Percentiles rank a stretch among this genome's conserved stretches.
phyloP scores from a whole-genome alignment of 345 rosid species.

The Combretum micranthum region DNA sequence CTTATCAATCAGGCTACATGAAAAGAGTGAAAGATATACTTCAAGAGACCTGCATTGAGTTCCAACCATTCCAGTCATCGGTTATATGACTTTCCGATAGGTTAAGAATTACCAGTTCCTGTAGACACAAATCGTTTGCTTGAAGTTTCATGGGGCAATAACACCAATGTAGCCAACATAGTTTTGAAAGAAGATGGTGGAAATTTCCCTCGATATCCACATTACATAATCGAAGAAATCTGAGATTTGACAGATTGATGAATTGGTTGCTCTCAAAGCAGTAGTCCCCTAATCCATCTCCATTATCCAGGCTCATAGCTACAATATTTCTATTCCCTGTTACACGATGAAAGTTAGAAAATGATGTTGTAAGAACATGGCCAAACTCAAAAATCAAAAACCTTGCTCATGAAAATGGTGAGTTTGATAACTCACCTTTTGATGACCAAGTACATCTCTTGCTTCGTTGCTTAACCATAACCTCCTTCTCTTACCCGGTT shows the following conservation, averaged over 20 bases:
- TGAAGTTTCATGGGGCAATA: rapidly evolving
- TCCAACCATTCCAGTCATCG: not conserved
- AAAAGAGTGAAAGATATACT: too few species aligned
- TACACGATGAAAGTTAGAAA: not conserved
- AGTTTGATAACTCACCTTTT: conserved; percentile 3
- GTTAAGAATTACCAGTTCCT: not conserved
- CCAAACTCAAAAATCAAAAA: not conserved
- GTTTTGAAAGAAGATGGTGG: rapidly evolving
- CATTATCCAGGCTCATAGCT: not conserved
- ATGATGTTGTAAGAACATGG: too few species aligned
- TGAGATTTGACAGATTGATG: too few species aligned
- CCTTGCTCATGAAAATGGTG: not conserved
- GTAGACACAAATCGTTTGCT: rapidly evolving
- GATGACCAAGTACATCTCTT: not conserved
- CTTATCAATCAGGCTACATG: too few species aligned
- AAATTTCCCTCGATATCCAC: not conserved
- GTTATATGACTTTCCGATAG: rapidly evolving
- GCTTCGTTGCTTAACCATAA: conserved; percentile 11
- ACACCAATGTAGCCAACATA: not conserved
- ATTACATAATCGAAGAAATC: too few species aligned
- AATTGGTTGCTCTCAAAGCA: too few species aligned
- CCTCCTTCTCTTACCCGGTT: conserved; percentile 9
- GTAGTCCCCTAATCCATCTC: rapidly evolving
- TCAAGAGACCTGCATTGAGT: not conserved
- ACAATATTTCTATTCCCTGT: not conserved